Evolutionary conservation across 1,284 basidiomycete species (phyloP), one percentile per base, ranked within the genome.

Genomic region (Heterobasidion occidentale): DNA sequence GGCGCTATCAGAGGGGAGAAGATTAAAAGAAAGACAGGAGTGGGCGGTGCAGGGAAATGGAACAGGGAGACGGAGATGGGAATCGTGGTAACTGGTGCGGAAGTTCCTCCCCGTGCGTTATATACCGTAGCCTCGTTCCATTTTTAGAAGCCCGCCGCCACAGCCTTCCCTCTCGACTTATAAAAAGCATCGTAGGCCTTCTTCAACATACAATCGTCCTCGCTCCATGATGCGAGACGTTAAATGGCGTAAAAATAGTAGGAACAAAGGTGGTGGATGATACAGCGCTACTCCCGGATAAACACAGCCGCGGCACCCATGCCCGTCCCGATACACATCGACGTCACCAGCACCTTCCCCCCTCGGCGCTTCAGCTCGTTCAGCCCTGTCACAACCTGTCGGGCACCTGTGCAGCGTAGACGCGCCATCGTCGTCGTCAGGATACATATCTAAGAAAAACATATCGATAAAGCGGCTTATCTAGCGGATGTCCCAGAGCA

Each of bases 301-400:
- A 90, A 87, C 27, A 89, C 73, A 1, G 77, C 83, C n/a, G 87
- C 90, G n/a, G 90, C 90, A 17, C 89, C 90, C 88, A 92, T 92
- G 19, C 90, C 90, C n/a, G 87, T 87, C 45, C 90, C 90, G 59
- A 90, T 83, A 62, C 88, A 90, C 91, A 94, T 93, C n/a, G 84
- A 85, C 1, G 88, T 90, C 42, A 92, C 81, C 49, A 92, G 75
- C 27, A 90, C 73, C 81, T 92, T 92, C 62, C 85, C 85, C 53
- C 85, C 78, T 59, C 90, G 79, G 58, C 92, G 79, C 61, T 83
- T 77, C 47, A 96, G 75, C 66, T 94, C 93, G 60, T 89, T 82
- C 36, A 98, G 75, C 9, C 90, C 93, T 0, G 95, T 97, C 12
- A 87, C 93, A 52, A 97, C 77, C 70, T 95, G 90, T 52, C 94